Percentiles rank a stretch among this genome's conserved stretches.
These are phyloP conservation scores for Sparassis latifolia DNA, from an alignment of 1,284 basidiomycete genomes.

Conservation along the genomic window DNA sequence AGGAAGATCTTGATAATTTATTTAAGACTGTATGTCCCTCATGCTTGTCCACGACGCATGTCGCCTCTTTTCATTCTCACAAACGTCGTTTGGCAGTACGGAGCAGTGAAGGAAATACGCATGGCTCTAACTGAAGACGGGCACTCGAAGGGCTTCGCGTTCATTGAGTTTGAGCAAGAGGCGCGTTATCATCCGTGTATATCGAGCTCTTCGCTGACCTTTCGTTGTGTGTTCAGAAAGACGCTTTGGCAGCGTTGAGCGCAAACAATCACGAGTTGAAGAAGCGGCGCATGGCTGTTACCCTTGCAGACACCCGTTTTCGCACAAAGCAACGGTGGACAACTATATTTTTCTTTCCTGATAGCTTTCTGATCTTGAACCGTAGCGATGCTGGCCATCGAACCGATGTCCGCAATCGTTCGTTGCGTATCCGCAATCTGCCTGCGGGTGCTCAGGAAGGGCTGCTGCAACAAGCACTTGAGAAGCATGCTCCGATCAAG, in stretches of 20 bases:
- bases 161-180: slow-evolving; percentile 85
- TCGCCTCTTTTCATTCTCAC: not conserved
- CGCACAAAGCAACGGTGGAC: slow-evolving; percentile 47
- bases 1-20: slow-evolving; percentile 67
- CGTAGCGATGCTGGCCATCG: slow-evolving; percentile 31
- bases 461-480: slow-evolving; percentile 80
- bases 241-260: slow-evolving; percentile 65
- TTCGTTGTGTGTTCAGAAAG: slow-evolving; percentile 38
- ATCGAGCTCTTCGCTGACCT: no score
- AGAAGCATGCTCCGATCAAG: slow-evolving; percentile 69
- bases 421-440: slow-evolving; percentile 72
- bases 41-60: not conserved
- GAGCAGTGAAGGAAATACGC: slow-evolving; percentile 74
- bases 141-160: slow-evolving; percentile 82
- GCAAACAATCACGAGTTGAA: slow-evolving; percentile 85
- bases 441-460: slow-evolving; percentile 77
- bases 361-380: not conserved
- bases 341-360: not conserved
- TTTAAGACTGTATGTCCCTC: slow-evolving; percentile 59
- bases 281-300: slow-evolving; percentile 80
- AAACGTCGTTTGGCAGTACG: slow-evolving; percentile 49
- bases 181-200: slow-evolving; percentile 20
- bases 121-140: slow-evolving; percentile 71
- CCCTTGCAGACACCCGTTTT: slow-evolving; percentile 70
- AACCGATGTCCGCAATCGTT: slow-evolving; percentile 61